Percentiles rank a stretch among this genome's conserved stretches.
phyloP scores from a whole-genome alignment of 2,329 filamentous ascomycete genomes.

The Apiospora rasikravindrae region DNA sequence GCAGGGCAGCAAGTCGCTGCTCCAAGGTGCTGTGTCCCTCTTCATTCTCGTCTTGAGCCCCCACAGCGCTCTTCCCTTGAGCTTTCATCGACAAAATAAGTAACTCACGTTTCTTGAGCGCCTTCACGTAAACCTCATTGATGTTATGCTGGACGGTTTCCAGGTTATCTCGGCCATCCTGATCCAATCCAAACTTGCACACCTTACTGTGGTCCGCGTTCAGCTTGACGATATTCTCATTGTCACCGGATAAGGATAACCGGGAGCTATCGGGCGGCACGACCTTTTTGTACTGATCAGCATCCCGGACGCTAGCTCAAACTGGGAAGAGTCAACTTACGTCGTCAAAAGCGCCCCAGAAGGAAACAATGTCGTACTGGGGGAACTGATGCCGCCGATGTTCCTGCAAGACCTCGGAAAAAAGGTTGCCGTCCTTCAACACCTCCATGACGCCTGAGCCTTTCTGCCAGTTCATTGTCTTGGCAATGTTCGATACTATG shows the following conservation, averaged over 20 bases:
- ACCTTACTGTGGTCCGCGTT: constrained; percentile 26
- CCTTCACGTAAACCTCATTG: constrained; percentile 19
- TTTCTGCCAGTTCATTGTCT: constrained; percentile 25
- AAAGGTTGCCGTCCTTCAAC: constrained; percentile 27
- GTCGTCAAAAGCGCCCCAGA: constrained; percentile 32
- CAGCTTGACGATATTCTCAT: constrained; percentile 27
- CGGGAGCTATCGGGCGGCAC: constrained; percentile 24
- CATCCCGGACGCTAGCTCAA: not conserved
- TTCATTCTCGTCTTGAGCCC: not conserved
- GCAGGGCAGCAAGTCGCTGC: not conserved
- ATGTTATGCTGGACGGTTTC: constrained; percentile 25
- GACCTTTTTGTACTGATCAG: constrained; percentile 20
- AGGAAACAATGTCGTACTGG: constrained; percentile 25
- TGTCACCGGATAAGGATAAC: constrained; percentile 23
- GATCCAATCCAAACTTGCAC: constrained; percentile 27
- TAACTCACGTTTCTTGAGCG: constrained; percentile 18
- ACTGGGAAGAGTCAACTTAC: constrained; percentile 22
- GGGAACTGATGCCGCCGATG: not conserved
- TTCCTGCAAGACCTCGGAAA: constrained; percentile 28
- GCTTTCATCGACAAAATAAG: not conserved
- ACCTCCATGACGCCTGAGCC: constrained; percentile 27
- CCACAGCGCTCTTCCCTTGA: not conserved
- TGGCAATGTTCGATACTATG: constrained; percentile 28
- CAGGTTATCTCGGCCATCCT: constrained; percentile 24
- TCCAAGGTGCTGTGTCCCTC: not conserved